Conservation (phyloP, 1,139 yeast genomes). For the Suzukiozyma palmioleophila region DNA sequence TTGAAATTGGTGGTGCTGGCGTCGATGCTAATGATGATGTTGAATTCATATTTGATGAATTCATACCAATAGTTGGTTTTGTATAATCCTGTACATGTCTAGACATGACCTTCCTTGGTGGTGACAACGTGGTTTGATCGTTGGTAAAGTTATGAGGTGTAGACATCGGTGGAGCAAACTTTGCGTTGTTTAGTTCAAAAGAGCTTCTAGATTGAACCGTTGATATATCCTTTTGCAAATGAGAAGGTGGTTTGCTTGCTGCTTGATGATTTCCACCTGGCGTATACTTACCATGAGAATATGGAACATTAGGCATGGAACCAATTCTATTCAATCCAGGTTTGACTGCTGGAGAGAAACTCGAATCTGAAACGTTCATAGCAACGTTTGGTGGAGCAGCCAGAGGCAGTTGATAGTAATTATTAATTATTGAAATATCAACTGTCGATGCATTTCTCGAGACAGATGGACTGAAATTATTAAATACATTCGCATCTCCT, state of each 20-base stretch:
- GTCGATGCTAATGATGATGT: conserved; percentile 10
- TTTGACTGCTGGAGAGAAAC: not conserved
- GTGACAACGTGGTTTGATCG: conserved; percentile 2
- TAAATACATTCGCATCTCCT: conserved; percentile 58
- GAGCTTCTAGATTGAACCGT: not conserved
- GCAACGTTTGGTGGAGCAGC: conserved; percentile 6
- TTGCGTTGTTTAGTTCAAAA: conserved; percentile 9
- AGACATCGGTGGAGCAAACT: conserved; percentile 27
- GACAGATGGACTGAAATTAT: conserved; percentile 65
- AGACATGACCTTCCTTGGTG: conserved; percentile 3
- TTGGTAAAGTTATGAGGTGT: conserved; percentile 19
- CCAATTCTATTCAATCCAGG: not conserved
- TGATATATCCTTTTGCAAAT: not conserved
- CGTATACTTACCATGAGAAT: conserved; percentile 3
- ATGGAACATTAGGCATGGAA: conserved; percentile 2
- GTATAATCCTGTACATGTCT: not conserved
- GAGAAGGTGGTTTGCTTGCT: not conserved
- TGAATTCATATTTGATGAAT: conserved; percentile 4
- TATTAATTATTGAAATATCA: conserved; percentile 30
- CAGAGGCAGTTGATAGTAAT: conserved; percentile 3
- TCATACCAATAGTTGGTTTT: not conserved
- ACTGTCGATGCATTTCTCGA: conserved; percentile 50
- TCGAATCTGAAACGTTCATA: not conserved
- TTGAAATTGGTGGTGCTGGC: not conserved
- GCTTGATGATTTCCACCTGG: conserved; percentile 3